Evolutionary conservation across 225 moss, liverwort and hornwort genomes (phyloP).

Genomic region (Neckera pumila): DNA sequence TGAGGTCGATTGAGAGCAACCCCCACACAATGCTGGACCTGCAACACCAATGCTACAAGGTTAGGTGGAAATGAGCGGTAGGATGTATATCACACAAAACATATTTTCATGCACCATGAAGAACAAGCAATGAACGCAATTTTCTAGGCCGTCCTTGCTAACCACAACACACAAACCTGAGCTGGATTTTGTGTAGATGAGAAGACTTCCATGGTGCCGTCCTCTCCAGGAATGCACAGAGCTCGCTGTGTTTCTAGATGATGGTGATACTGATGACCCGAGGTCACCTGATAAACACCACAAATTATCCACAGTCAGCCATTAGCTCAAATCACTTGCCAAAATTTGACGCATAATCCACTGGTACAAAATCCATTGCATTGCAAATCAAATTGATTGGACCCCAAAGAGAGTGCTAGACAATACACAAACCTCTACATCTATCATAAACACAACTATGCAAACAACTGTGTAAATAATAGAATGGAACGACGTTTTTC

Average conservation of each 20-base stretch:
- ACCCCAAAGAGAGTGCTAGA: neutral
- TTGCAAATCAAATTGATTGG: neutral
- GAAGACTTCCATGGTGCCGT: slow-evolving; percentile 56
- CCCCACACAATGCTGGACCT: slow-evolving; percentile 79
- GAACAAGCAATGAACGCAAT: neutral
- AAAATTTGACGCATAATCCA: neutral
- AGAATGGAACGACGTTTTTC: neutral
- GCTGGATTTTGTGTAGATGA: slow-evolving; percentile 71
- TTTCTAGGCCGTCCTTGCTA: neutral
- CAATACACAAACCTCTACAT: neutral
- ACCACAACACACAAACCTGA: slow-evolving; percentile 3
- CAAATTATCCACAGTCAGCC: neutral
- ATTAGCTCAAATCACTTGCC: neutral
- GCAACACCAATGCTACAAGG: neutral
- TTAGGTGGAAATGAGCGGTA: neutral
- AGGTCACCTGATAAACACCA: slow-evolving; percentile 32
- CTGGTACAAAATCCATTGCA: neutral
- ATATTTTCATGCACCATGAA: neutral
- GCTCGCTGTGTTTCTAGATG: slow-evolving; percentile 77
- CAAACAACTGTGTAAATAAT: neutral
- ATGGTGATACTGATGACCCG: slow-evolving; percentile 77
- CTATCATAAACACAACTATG: neutral
- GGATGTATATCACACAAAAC: neutral
- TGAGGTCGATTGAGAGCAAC: slow-evolving; percentile 72
- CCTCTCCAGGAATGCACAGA: slow-evolving; percentile 75